These are phyloP conservation scores for Austroboletus niveus DNA, from an alignment of 1,284 basidiomycete genomes.

Conservation along the genomic window DNA sequence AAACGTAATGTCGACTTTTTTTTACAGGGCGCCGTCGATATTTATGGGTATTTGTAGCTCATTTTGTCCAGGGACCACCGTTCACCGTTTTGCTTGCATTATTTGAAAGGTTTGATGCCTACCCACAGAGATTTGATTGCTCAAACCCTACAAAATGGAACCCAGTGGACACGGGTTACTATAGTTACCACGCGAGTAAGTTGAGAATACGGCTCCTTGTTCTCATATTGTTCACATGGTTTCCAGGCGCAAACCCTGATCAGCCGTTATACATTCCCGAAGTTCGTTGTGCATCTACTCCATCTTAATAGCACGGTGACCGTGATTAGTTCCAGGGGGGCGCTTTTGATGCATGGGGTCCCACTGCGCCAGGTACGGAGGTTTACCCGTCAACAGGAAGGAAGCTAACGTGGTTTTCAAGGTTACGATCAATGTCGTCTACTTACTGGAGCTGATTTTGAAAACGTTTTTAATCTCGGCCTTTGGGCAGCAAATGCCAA, in stretches of 20 bases:
- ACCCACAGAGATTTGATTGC: slow-evolving; percentile 35
- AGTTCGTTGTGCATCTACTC: slow-evolving; percentile 14
- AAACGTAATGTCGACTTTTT: slow-evolving; percentile 4
- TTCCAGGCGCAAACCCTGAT: slow-evolving; percentile 25
- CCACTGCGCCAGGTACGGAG: slow-evolving; percentile 51
- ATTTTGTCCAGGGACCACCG: neutral
- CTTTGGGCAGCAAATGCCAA: slow-evolving; percentile 78
- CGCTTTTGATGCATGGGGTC: slow-evolving; percentile 74
- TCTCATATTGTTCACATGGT: slow-evolving; percentile 5
- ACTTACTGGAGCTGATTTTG: slow-evolving; percentile 68
- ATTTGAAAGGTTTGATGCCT: slow-evolving; percentile 26
- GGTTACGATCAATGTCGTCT: slow-evolving; percentile 50
- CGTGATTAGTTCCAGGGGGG: slow-evolving; percentile 61
- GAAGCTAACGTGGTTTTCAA: slow-evolving; percentile 15
- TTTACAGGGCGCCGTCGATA: slow-evolving; percentile 46
- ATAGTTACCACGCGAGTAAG: slow-evolving; percentile 30
- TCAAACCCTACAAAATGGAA: slow-evolving; percentile 31
- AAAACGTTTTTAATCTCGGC: slow-evolving; percentile 71
- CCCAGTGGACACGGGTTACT: slow-evolving; percentile 28
- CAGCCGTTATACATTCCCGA: slow-evolving; percentile 35
- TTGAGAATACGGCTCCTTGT: neutral
- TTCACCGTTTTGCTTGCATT: slow-evolving; percentile 7
- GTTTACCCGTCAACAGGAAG: neutral
- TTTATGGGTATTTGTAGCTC: slow-evolving; percentile 44
- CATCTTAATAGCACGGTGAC: slow-evolving; percentile 7